These are phyloP conservation scores for Termitomyces sp. DNA, from an alignment of 768 basidiomycete species.

Conservation along the genomic window DNA sequence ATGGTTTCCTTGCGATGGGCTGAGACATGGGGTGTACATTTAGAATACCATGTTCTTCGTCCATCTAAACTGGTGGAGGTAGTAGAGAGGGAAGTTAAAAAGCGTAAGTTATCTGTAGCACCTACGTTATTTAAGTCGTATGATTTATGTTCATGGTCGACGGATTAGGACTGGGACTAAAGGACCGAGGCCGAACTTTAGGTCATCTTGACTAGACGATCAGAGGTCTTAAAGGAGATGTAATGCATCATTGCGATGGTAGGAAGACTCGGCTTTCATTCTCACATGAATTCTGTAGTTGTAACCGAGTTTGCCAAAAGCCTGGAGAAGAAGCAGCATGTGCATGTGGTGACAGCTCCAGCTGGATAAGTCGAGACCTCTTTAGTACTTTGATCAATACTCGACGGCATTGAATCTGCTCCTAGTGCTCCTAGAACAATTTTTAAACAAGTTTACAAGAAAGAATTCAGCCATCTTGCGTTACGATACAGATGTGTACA, in stretches of 20 bases:
- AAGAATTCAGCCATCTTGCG: not conserved
- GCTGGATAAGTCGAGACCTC: not conserved
- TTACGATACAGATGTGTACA: not conserved
- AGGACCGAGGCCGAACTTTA: not conserved
- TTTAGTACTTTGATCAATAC: not conserved
- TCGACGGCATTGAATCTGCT: not conserved
- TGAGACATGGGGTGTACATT: not conserved
- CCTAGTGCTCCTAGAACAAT: not conserved
- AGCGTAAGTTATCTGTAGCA: not conserved
- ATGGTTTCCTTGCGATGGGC: constrained; percentile 12
- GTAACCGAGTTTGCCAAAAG: no score
- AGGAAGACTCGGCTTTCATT: not conserved
- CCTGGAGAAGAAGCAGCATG: no score
- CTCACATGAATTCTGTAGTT: not conserved
- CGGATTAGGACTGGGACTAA: not conserved
- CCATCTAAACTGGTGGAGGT: not conserved
- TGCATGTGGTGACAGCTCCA: not conserved
- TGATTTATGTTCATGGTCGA: not conserved
- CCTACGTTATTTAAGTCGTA: not conserved
- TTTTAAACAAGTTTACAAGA: not conserved
- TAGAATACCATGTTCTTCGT: not conserved
- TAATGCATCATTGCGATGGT: not conserved
- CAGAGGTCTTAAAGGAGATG: not conserved
- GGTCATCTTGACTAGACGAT: not conserved
- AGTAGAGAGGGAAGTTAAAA: not conserved